phyloP scores from a whole-genome alignment of 805 yeast genomes.

The Metschnikowia bowlesiae region DNA sequence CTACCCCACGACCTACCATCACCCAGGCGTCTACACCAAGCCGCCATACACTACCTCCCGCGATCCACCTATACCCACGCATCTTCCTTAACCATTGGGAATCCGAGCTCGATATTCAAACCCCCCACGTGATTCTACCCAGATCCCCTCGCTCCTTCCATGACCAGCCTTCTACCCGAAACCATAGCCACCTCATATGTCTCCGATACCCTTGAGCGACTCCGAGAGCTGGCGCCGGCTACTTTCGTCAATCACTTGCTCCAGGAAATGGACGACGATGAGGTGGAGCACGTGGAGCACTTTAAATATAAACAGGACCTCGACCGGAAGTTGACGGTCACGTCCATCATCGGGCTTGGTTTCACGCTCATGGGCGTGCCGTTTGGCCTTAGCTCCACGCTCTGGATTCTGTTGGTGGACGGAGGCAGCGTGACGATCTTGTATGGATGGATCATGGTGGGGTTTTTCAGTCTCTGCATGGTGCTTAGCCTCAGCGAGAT shows the following conservation, averaged over 20 bases:
- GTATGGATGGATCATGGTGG: conserved; percentile 69
- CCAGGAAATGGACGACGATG: conserved; percentile 37
- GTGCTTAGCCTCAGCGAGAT: conserved; percentile 75
- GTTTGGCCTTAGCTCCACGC: conserved; percentile 67
- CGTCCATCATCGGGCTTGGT: conserved; percentile 72
- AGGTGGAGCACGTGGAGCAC: conserved; percentile 58
- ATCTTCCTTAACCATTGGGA: too few species aligned
- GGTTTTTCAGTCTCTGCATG: conserved; percentile 57
- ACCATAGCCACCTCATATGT: conserved; percentile 8
- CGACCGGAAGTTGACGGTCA: conserved; percentile 61
- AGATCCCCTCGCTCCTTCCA: not conserved
- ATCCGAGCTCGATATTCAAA: too few species aligned
- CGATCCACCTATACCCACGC: too few species aligned
- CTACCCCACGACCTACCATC: too few species aligned
- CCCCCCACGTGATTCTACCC: too few species aligned
- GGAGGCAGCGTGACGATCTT: conserved; percentile 76
- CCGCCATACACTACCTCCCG: too few species aligned
- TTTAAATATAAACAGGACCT: conserved; percentile 72
- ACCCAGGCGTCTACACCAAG: too few species aligned
- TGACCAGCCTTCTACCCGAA: conserved; percentile 7
- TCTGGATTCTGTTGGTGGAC: conserved; percentile 65
- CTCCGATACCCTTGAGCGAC: conserved; percentile 8
- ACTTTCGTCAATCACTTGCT: conserved; percentile 12
- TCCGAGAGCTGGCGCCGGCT: conserved; percentile 18
- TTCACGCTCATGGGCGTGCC: conserved; percentile 82